Conservation (phyloP, 108 stramenopile species). For the Skeletonema tropicum region DNA sequence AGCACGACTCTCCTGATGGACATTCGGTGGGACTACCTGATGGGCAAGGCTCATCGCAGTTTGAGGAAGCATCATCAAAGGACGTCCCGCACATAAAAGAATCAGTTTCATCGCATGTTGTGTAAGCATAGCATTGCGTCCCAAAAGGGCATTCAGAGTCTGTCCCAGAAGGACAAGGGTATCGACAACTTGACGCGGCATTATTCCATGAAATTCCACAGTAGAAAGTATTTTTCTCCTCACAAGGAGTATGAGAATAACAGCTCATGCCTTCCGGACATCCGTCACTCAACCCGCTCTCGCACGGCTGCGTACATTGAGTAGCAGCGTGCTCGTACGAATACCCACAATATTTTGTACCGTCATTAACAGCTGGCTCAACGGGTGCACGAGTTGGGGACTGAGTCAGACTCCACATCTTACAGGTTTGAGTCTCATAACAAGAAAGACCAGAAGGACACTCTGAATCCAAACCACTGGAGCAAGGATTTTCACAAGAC, state of each 20-base stretch:
- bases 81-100: slow-evolving; percentile 69
- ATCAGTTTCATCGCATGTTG: slow-evolving; percentile 51
- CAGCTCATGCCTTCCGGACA: slow-evolving; percentile 49
- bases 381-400: slow-evolving; percentile 32
- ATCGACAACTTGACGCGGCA: slow-evolving; percentile 45
- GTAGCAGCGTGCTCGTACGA: slow-evolving; percentile 41
- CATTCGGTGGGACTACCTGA: slow-evolving; percentile 67
- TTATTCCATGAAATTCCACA: slow-evolving; percentile 55
- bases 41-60: slow-evolving; percentile 75
- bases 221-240: slow-evolving; percentile 46
- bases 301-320: slow-evolving; percentile 34
- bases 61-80: slow-evolving; percentile 77
- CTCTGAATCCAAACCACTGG: slow-evolving; percentile 38
- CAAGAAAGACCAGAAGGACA: slow-evolving; percentile 38
- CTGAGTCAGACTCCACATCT: neutral
- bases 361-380: slow-evolving; percentile 37
- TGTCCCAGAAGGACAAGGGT: slow-evolving; percentile 46
- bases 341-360: slow-evolving; percentile 47
- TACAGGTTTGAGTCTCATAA: slow-evolving; percentile 47
- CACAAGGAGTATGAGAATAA: slow-evolving; percentile 52
- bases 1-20: slow-evolving; percentile 72
- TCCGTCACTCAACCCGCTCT: slow-evolving; percentile 33
- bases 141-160: slow-evolving; percentile 40
- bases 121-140: slow-evolving; percentile 52
- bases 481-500: slow-evolving; percentile 36